Percentiles rank a stretch among this genome's conserved stretches.
Evolutionary conservation across 345 rosid species (phyloP).

Genomic region (Citrus sp.): DNA sequence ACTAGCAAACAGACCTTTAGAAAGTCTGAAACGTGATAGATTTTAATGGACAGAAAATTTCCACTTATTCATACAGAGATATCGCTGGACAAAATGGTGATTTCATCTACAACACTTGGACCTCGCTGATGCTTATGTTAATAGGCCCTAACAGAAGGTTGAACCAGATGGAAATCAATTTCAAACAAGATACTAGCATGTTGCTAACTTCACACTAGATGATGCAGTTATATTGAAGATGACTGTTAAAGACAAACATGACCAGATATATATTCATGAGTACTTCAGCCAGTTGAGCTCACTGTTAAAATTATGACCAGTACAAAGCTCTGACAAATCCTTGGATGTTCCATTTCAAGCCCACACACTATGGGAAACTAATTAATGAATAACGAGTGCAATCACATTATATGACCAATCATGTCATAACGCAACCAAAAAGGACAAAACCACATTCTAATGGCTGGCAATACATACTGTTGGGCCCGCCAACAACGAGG

Average conservation of each 20-base stretch:
- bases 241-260: neutral
- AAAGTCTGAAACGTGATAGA: neutral
- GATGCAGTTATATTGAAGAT: neutral
- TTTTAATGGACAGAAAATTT: neutral
- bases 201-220: neutral
- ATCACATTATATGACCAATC: neutral
- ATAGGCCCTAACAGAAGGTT: neutral
- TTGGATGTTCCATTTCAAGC: neutral
- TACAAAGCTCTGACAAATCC: neutral
- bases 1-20: neutral
- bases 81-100: neutral
- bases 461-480: constrained; percentile 39
- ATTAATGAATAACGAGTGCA: neutral
- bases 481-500: constrained; percentile 90
- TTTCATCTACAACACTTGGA: neutral
- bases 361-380: neutral
- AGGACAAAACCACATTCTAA: neutral
- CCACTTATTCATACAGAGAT: neutral
- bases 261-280: neutral
- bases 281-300: neutral
- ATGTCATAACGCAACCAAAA: neutral
- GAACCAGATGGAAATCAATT: neutral
- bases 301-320: neutral
- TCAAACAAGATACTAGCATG: neutral
- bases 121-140: neutral